Conservation (phyloP, 2,329 filamentous ascomycete species). For the Stromatinia cepivora region DNA sequence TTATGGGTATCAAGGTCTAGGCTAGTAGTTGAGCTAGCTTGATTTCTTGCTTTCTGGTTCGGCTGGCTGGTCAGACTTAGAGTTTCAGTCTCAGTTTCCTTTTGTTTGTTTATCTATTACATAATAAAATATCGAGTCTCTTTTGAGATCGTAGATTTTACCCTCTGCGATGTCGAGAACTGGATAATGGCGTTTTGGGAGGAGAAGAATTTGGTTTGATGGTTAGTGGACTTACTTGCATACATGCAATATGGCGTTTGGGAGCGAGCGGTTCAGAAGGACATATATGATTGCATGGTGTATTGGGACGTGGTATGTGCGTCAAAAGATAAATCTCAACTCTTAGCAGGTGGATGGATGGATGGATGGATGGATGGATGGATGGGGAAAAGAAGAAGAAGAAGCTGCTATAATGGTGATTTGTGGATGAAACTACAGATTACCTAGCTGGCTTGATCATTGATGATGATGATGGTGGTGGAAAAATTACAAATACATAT, state of each 20-base stretch:
- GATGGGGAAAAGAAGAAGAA: neutral
- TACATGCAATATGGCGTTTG: conserved; percentile 6
- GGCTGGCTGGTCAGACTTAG: conserved; percentile 21
- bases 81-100: conserved; percentile 17
- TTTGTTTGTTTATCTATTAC: conserved; percentile 23
- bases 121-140: conserved; percentile 26
- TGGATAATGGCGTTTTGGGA: conserved; percentile 18
- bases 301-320: neutral
- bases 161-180: conserved; percentile 38
- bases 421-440: neutral
- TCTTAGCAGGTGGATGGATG: neutral
- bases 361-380: no score
- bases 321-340: conserved; percentile 21
- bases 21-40: conserved; percentile 6
- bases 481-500: conserved; percentile 1
- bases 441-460: neutral
- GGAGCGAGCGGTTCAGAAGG: neutral
- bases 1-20: conserved; percentile 34
- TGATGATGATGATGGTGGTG: neutral
- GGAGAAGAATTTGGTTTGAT: neutral
- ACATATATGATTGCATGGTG: neutral
- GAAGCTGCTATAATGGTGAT: neutral
- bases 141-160: conserved; percentile 33
- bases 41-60: neutral
- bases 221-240: neutral